Percentiles rank a stretch among this genome's conserved stretches.
These are phyloP conservation scores for Tillandsia leiboldiana DNA, from an alignment of 176 grass and related monocot genomes.

Conservation along the genomic window DNA sequence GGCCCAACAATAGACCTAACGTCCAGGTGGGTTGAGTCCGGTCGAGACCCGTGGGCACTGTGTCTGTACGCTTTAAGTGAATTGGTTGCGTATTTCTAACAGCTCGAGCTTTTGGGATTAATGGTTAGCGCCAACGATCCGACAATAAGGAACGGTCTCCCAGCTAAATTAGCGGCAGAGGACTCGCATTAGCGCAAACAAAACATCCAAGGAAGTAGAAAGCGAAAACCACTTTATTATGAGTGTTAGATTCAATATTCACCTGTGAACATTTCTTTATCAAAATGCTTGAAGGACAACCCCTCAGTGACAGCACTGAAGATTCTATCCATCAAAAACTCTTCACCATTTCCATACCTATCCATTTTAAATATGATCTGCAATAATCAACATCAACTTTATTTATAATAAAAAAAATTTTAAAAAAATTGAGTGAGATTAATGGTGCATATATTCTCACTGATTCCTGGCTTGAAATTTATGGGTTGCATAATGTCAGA, in stretches of 20 bases:
- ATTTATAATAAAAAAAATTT: background rate
- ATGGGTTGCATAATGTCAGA: too few species aligned
- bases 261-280: slow-evolving; percentile 75
- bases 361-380: slow-evolving; percentile 98
- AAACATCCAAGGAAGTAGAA: background rate
- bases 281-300: slow-evolving; percentile 53
- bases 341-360: slow-evolving; percentile 67
- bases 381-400: slow-evolving; percentile 11
- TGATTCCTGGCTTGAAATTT: background rate
- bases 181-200: background rate
- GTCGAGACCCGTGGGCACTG: too few species aligned
- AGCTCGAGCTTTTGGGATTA: too few species aligned
- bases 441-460: slow-evolving; percentile 28
- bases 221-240: background rate
- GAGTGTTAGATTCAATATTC: slow-evolving; percentile 3
- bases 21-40: too few species aligned
- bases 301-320: slow-evolving; percentile 33
- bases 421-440: background rate
- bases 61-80: too few species aligned
- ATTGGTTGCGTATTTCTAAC: too few species aligned
- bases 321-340: slow-evolving; percentile 52
- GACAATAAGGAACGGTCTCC: too few species aligned
- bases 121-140: too few species aligned
- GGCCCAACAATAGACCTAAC: too few species aligned
- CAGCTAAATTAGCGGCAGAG: too few species aligned